Base-by-base conservation (phyloP, 192 early-diverging fungal genomes). In the Coemansia sp. region DNA sequence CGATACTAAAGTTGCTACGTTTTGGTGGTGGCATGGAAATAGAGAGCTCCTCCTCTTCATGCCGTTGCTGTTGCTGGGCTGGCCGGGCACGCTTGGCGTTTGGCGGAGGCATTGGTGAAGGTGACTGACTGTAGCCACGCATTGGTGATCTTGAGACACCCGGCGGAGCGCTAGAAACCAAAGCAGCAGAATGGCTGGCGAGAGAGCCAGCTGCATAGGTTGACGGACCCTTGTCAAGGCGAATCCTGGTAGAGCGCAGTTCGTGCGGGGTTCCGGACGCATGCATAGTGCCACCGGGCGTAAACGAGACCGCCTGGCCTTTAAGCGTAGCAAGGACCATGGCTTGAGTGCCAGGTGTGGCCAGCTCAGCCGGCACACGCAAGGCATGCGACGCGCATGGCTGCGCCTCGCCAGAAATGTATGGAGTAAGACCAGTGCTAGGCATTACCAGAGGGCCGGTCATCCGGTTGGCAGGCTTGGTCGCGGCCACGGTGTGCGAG, bases 391-490 rank as follows among this genome's bases (percentile, higher is more conserved):
- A 32, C 6, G 35, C 41, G 7, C 30, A 41, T 1, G 72, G 53
- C 22, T 61, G 56, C 3, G 48, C 18, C 41, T 76, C 65, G 42
- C 65, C 65, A 0, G 49, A 29, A 22, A 68, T 49, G 26, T 56
- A 76, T 27, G 72, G 72, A 27, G 72, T 76, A 41, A 76, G 50
- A 10, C 72, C 72, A 3, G 72, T 65, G 49, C 69, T n/a, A n/a
- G n/a, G 72, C 56, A 74, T 21, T 13, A 43, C 18, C n/a, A n/a
- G n/a, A 8, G 72, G 62, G 25, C 61, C 72, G 3, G 72, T n/a
- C n/a, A n/a, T 35, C 37, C 22, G 34, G 37, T 33, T 61, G 40
- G n/a, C n/a, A n/a, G n/a, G n/a, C n/a, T n/a, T n/a, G n/a, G n/a
- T n/a, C n/a, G n/a, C n/a, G n/a, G n/a, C n/a, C n/a, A n/a, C n/a